Conservation (phyloP, 257 asterid species). For the Gynochthodes officinalis region DNA sequence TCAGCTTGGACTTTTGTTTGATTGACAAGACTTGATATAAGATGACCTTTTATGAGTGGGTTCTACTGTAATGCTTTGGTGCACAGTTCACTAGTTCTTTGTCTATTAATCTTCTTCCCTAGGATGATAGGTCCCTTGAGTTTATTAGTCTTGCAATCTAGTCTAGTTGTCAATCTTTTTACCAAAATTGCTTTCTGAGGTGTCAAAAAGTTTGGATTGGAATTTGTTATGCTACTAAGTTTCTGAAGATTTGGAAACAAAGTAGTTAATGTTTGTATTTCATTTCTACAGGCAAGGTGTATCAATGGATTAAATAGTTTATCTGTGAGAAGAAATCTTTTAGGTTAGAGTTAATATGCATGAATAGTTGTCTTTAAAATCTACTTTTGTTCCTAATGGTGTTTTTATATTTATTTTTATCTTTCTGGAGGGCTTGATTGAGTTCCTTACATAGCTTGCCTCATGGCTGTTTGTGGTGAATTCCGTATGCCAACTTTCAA, state of each 20-base stretch:
- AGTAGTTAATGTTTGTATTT: not conserved
- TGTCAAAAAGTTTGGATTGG: not conserved
- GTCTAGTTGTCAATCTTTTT: not conserved
- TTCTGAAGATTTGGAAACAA: not conserved
- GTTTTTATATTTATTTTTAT: not conserved
- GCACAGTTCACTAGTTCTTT: not conserved
- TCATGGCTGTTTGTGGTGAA: not conserved
- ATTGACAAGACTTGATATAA: not conserved
- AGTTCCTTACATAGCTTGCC: not conserved
- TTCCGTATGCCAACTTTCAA: no score
- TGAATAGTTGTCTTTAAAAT: not conserved
- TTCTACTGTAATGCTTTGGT: not conserved
- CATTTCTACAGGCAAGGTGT: not conserved
- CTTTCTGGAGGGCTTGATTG: not conserved
- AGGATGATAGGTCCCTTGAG: not conserved
- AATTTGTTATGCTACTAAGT: not conserved
- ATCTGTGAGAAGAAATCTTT: not conserved
- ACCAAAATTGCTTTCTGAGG: not conserved
- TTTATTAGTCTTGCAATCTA: not conserved
- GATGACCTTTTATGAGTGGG: not conserved
- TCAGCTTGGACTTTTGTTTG: not conserved
- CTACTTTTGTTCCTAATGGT: not conserved
- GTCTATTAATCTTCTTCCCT: not conserved
- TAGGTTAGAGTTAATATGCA: not conserved
- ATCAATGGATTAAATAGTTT: not conserved